Evolutionary conservation across 345 rosid genomes (phyloP).

Genomic region (Salix suchowensis): DNA sequence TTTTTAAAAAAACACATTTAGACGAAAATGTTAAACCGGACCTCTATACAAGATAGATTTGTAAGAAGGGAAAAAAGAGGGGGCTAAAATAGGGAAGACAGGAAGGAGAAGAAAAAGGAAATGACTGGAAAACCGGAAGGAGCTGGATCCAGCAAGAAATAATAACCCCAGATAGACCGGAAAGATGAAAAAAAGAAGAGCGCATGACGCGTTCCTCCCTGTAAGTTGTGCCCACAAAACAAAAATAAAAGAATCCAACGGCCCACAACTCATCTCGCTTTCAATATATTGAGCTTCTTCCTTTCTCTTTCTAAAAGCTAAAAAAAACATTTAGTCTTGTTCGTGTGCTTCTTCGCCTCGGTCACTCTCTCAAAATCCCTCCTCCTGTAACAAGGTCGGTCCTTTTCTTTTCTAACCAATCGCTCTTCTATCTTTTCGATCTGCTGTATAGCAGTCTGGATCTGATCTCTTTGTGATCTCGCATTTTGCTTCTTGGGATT

Average conservation of each 20-base stretch:
- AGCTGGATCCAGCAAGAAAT: conserved; percentile 5
- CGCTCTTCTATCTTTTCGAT: neutral
- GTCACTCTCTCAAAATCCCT: neutral
- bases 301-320: neutral
- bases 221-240: conserved; percentile 12
- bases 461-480: neutral
- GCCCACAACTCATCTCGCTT: conserved; percentile 8
- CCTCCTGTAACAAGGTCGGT: neutral
- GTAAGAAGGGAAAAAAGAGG: neutral
- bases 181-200: neutral
- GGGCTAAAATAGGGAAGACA: neutral
- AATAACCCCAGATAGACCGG: neutral
- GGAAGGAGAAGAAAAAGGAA: neutral
- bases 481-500: neutral
- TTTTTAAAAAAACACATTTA: too few relatives aligned
- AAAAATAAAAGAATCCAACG: conserved; percentile 13
- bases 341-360: neutral
- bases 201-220: conserved; percentile 19
- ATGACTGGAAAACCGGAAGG: conserved; percentile 15
- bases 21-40: too few relatives aligned
- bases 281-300: conserved; percentile 3
- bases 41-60: neutral
- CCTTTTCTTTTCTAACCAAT: neutral
- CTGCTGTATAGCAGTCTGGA: neutral
- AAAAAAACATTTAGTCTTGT: neutral